Percentiles rank a stretch among this genome's conserved stretches.
Evolutionary conservation across 2,329 filamentous ascomycete species (phyloP).

Genomic region (Colletotrichum echinochloae): DNA sequence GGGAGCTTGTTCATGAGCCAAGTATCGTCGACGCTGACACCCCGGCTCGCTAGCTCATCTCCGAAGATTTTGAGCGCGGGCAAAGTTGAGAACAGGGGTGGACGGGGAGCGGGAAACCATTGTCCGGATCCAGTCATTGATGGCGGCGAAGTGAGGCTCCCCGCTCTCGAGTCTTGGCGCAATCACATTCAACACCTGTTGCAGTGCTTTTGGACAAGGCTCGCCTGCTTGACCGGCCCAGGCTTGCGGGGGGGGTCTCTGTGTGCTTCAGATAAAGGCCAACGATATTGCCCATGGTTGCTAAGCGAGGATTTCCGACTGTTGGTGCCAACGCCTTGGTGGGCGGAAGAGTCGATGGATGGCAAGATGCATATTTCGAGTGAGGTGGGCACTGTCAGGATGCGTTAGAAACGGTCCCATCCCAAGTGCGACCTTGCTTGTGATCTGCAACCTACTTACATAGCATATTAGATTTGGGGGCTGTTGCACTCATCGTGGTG

Average conservation of each 20-base stretch:
- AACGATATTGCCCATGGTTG: not conserved
- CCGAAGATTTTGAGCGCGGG: constrained; percentile 8
- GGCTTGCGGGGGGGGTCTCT: constrained; percentile 25
- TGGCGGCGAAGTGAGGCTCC: constrained; percentile 28
- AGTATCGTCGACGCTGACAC: constrained; percentile 6
- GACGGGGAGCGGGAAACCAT: constrained; percentile 30
- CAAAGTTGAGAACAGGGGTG: constrained; percentile 5
- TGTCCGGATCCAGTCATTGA: constrained; percentile 34
- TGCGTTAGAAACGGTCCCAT: constrained; percentile 11
- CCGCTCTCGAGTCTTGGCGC: constrained; percentile 30
- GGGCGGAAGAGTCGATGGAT: not conserved
- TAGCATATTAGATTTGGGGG: too few species aligned
- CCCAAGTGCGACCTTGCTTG: constrained; percentile 24
- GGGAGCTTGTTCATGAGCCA: constrained; percentile 26
- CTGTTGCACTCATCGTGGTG: too few species aligned
- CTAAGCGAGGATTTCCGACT: not conserved
- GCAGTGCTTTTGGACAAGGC: not conserved
- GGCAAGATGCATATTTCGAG: constrained; percentile 14
- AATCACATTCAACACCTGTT: not conserved
- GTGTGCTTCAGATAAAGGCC: constrained; percentile 18
- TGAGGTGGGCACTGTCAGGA: constrained; percentile 26
- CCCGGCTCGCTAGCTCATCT: constrained; percentile 25
- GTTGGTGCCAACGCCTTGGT: not conserved
- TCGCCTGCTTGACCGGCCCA: constrained; percentile 25
- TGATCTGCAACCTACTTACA: too few species aligned